phyloP scores from a whole-genome alignment of 176 grass and related monocot genomes.

The Melocanna baccifera region DNA sequence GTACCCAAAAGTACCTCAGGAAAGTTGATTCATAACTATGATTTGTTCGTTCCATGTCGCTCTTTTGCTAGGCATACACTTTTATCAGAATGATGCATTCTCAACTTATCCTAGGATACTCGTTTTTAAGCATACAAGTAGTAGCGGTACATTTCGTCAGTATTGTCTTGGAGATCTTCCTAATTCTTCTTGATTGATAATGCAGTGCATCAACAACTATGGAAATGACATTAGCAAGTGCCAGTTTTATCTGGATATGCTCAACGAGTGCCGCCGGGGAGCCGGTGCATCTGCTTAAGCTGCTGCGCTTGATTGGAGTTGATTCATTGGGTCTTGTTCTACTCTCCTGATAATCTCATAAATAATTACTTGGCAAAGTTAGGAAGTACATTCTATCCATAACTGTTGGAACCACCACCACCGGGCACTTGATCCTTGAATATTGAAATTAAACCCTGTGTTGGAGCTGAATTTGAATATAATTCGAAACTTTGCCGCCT shows the following conservation, averaged over 20 bases:
- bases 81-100: background rate
- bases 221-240: slow-evolving; percentile 79
- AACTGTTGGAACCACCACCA: background rate
- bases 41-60: background rate
- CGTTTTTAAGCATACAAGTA: background rate
- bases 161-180: background rate
- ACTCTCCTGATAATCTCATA: slow-evolving; percentile 27
- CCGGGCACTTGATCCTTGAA: background rate
- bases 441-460: background rate
- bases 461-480: background rate
- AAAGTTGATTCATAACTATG: background rate
- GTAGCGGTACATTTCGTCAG: too few relatives aligned
- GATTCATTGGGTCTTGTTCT: background rate
- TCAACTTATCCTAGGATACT: background rate
- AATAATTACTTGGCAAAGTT: slow-evolving; percentile 32
- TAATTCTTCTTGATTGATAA: background rate
- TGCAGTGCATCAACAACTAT: slow-evolving; percentile 75
- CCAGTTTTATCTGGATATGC: slow-evolving; percentile 89
- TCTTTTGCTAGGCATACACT: background rate
- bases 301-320: background rate
- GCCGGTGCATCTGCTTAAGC: slow-evolving; percentile 37
- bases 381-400: slow-evolving; percentile 5
- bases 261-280: slow-evolving; percentile 74
- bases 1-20: background rate
- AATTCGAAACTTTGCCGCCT: background rate